Evolutionary conservation across 257 asterid genomes (phyloP), one percentile per base, ranked within the genome.

Genomic region (Pogostemon cablin): DNA sequence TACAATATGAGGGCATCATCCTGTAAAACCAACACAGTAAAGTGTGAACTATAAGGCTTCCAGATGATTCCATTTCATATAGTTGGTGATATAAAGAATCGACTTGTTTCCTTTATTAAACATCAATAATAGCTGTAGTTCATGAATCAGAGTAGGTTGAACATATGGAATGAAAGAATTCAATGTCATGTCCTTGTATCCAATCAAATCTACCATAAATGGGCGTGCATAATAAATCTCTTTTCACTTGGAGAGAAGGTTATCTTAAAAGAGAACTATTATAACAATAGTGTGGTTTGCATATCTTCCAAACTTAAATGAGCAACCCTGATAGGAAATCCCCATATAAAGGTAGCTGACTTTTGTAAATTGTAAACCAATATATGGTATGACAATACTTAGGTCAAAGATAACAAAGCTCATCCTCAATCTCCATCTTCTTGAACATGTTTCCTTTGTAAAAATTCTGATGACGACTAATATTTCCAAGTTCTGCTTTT

Each of bases 1-100:
- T 91, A 77, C 32, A 93, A 93, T 70, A 93, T 89, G 79, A 91
- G 98, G 66, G 97, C 98, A 78, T 93, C 98, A 80, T 93, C 98
- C 97, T 93, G 87, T 63, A 80, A 83, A 75, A 68, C 49, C 68
- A 78, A 68, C 72, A 40, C 6, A 63, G 46, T 25, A 25, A 25
- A 25, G 32, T 50, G 56, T 52, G 48, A 32, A 67, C 62, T 32
- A 75, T 57, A 49, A 65, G 76, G 72, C 55, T 62, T 61, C 53
- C 15, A n/a, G 17, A 57, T 56, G 9, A 68, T 54, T 68, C 54
- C 42, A 41, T 11, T 7, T 17, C 32, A 57, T 8, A 9, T 47
- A 63, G 46, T 34, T 58, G 59, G 56, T 58, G 25, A n/a, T 25
- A 12, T 17, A 56, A 3, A 12, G 37, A 53, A 44, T 11, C 35